phyloP scores from a whole-genome alignment of 2,329 filamentous ascomycete genomes.

The Graphilbum sp. region DNA sequence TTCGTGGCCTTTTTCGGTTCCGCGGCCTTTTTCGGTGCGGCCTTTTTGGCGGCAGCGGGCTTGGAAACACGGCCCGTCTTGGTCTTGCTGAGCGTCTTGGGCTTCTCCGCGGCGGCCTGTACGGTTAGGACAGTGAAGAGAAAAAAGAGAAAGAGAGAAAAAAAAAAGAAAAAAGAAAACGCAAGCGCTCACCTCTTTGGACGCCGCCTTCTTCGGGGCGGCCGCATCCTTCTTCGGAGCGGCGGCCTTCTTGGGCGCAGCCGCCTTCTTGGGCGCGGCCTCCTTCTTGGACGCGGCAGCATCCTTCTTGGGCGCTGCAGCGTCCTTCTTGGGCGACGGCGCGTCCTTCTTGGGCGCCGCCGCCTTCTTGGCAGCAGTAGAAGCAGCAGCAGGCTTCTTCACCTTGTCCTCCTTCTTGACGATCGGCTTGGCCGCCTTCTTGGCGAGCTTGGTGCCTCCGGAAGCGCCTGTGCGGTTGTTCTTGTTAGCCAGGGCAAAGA shows the following conservation, averaged over 20 bases:
- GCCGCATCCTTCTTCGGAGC: too few relatives aligned
- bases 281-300: background rate
- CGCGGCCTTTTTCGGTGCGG: constrained; percentile 26
- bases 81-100: constrained; percentile 59
- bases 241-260: constrained; percentile 16
- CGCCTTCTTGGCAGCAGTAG: constrained; percentile 17
- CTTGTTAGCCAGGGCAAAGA: too few relatives aligned
- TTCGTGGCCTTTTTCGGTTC: constrained; percentile 24
- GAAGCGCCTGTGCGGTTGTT: constrained; percentile 48
- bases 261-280: constrained; percentile 13
- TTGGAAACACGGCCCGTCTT: constrained; percentile 78
- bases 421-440: constrained; percentile 43
- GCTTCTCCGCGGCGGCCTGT: constrained; percentile 48
- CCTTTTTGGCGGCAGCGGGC: constrained; percentile 36
- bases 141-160: too few relatives aligned
- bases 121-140: constrained; percentile 13
- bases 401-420: constrained; percentile 17
- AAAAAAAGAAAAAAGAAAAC: too few relatives aligned
- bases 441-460: constrained; percentile 81
- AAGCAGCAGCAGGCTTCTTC: constrained; percentile 17
- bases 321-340: constrained; percentile 4
- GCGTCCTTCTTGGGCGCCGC: constrained; percentile 17
- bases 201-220: too few relatives aligned
- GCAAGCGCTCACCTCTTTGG: too few relatives aligned
- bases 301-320: constrained; percentile 17